Conservation (phyloP, 2,329 filamentous ascomycete species). For the Penicillium sp. region DNA sequence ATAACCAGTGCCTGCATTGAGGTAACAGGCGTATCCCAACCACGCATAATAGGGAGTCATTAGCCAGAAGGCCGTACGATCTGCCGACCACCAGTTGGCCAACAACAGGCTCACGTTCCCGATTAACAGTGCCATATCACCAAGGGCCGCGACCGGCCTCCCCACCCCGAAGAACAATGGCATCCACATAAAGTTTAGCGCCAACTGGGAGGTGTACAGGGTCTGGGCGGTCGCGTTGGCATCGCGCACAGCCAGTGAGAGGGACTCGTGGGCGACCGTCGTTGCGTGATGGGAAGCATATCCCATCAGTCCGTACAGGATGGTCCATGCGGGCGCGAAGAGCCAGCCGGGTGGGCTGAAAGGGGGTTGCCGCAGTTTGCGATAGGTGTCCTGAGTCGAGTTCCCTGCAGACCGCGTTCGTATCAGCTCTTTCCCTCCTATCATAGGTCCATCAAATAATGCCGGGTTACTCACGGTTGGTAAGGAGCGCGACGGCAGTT, state of each 20-base stretch:
- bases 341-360: slow-evolving; percentile 56
- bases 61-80: slow-evolving; percentile 68
- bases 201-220: slow-evolving; percentile 82
- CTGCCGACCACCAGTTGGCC: slow-evolving; percentile 72
- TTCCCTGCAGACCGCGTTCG: slow-evolving; percentile 20
- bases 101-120: slow-evolving; percentile 72
- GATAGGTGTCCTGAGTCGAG: slow-evolving; percentile 38
- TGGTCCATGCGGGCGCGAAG: slow-evolving; percentile 60
- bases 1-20: slow-evolving; percentile 67
- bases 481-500: slow-evolving; percentile 29
- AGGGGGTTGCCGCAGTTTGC: slow-evolving; percentile 47
- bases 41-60: slow-evolving; percentile 81
- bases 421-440: not conserved
- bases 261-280: slow-evolving; percentile 59
- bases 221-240: slow-evolving; percentile 68
- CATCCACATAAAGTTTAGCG: slow-evolving; percentile 84
- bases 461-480: slow-evolving; percentile 24
- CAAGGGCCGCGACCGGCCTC: slow-evolving; percentile 69
- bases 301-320: slow-evolving; percentile 71
- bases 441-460: not conserved
- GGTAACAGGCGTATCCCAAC: slow-evolving; percentile 83
- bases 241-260: slow-evolving; percentile 54
- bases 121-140: slow-evolving; percentile 70
- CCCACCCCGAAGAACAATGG: slow-evolving; percentile 84
- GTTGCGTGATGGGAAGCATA: slow-evolving; percentile 82